Conservation (phyloP, 257 asterid species). For the Handroanthus guayacan region DNA sequence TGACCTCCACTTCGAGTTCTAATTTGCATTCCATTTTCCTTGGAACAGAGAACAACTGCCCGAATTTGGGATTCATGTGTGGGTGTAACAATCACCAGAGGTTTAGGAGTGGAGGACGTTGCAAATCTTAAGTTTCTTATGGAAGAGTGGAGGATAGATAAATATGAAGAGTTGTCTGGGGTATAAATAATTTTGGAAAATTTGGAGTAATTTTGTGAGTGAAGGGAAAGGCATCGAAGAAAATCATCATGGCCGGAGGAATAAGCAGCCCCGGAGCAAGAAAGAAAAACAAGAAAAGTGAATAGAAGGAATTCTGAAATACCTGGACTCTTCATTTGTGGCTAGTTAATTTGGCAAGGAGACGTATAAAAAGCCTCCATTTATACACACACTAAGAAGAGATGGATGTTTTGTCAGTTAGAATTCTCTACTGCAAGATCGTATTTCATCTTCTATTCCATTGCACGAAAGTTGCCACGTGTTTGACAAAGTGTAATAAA, state of each 20-base stretch:
- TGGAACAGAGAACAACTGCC: conserved; percentile 28
- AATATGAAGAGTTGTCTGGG: conserved; percentile 32
- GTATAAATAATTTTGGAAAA: conserved; percentile 23
- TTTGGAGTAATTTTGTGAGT: not conserved
- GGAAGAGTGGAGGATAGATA: conserved; percentile 17
- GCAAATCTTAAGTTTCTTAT: conserved; percentile 27
- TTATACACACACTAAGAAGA: not conserved
- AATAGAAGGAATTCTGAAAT: not conserved
- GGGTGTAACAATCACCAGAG: conserved; percentile 34
- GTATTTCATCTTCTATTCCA: too few species aligned
- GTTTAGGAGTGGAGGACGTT: conserved; percentile 22
- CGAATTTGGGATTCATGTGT: conserved; percentile 34
- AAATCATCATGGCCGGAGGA: not conserved
- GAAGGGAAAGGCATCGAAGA: conserved; percentile 20
- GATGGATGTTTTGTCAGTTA: too few species aligned
- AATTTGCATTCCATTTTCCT: conserved; percentile 21
- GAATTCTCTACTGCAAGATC: too few species aligned
- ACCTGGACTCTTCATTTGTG: not conserved
- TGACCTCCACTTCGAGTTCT: conserved; percentile 51
- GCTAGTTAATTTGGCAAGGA: not conserved
- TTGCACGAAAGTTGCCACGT: too few species aligned
- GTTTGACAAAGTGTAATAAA: too few species aligned
- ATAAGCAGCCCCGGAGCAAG: not conserved
- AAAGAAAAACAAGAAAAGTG: not conserved
- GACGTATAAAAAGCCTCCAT: not conserved